Evolutionary conservation across 208 protist species (phyloP), one percentile per base, ranked within the genome.

Genomic region (Leishmania major): DNA sequence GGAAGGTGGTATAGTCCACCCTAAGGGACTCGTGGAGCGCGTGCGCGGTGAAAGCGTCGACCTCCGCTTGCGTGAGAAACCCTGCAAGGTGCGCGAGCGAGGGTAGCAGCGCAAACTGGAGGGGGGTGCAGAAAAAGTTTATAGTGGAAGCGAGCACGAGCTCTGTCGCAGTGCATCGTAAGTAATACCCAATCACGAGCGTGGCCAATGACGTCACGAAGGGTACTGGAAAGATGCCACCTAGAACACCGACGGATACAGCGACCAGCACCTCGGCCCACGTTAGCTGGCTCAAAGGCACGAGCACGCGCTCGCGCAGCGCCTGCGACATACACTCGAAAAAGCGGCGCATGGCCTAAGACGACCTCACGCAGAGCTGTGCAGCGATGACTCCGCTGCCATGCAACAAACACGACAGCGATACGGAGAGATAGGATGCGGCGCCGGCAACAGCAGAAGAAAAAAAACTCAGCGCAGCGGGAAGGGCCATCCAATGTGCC

Each of bases 171-270:
- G 19, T 77, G 67, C 84, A 88, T 17, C 43, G 64, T 13, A 88
- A 37, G 13, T 67, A 78, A 7, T 62, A 59, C 15, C 83, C 84
- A 10, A 88, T 45, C 0, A 80, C 1, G 0, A 92, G 28, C 7
- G 90, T 91, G 3, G 81, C 81, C 19, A 91, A 22, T 3, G 88
- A 88, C 5, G 88, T 93, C 22, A 87, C 66, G 22, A 93, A 59
- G 2, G 92, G 92, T 5, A 95, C 66, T 1, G 92, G 90, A 79
- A 93, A 95, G 13, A 94, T 51, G 51, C 92, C 92, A 5, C 88
- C 87, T 1, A 90, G 45, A 8, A 93, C 22, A 57, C 92, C 92
- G 40, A 87, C 67, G 13, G 80, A 64, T 2, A 87, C 47, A n/a
- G 87, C 77, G 8, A 89, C 78, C 6, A 82, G 1, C 17, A 91